Evolutionary conservation across 148 eudicot genomes (phyloP).

Genomic region (Salicornia ramosissima): DNA sequence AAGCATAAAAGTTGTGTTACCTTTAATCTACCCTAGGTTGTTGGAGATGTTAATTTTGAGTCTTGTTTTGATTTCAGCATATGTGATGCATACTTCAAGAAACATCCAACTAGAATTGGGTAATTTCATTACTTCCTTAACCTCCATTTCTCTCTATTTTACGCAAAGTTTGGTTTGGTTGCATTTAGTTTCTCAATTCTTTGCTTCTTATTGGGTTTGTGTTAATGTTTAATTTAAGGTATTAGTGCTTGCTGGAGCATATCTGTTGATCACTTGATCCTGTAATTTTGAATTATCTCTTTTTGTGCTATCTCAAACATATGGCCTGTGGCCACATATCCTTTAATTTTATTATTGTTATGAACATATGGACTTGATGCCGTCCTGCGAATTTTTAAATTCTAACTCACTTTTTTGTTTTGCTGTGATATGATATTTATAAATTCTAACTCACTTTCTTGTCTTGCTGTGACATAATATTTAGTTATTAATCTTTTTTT

Average conservation of each 20-base stretch:
- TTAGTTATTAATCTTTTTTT: no score
- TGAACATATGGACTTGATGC: neutral
- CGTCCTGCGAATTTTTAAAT: no score
- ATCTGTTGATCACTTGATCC: neutral
- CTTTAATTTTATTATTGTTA: neutral
- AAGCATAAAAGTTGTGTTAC: neutral
- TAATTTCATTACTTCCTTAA: constrained; percentile 27
- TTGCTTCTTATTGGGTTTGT: neutral
- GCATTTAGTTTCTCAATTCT: neutral
- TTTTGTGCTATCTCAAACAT: constrained; percentile 3
- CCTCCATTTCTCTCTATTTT: neutral
- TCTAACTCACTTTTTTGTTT: no score
- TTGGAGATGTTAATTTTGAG: neutral
- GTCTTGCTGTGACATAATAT: no score
- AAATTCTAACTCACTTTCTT: no score
- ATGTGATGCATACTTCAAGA: constrained; percentile 85
- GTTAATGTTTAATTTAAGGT: no score
- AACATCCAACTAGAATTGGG: constrained; percentile 77
- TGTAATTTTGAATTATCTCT: neutral
- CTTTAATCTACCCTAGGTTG: neutral
- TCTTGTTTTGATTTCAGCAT: constrained; percentile 49
- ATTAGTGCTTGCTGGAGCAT: neutral
- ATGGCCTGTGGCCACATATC: neutral
- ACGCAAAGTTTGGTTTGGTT: neutral
- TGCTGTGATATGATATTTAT: neutral